These are phyloP conservation scores for Flaveria ramosissima DNA, from an alignment of 129 eudicot species.

Conservation along the genomic window DNA sequence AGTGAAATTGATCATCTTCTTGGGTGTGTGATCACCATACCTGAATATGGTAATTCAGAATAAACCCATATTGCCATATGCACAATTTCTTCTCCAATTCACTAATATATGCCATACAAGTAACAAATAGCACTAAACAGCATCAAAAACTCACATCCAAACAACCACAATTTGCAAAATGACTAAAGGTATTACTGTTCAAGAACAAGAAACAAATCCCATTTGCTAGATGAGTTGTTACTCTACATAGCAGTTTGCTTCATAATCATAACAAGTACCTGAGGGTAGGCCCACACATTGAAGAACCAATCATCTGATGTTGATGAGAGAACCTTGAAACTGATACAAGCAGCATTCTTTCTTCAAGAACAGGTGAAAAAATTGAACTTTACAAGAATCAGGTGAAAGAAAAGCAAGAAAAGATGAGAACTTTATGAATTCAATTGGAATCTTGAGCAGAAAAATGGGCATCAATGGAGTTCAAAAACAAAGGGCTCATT, in stretches of 20 bases:
- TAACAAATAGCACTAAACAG: slow-evolving; percentile 36
- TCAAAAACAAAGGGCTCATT: slow-evolving; percentile 30
- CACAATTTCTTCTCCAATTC: slow-evolving; percentile 53
- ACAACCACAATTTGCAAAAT: slow-evolving; percentile 7
- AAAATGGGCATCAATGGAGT: slow-evolving; percentile 26
- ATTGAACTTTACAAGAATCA: slow-evolving; percentile 6
- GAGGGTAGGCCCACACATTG: slow-evolving; percentile 37
- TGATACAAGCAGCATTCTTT: slow-evolving; percentile 45
- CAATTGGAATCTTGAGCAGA: slow-evolving; percentile 29
- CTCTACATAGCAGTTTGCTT: not conserved
- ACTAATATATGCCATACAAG: slow-evolving; percentile 37
- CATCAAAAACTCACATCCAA: slow-evolving; percentile 28
- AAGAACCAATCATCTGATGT: slow-evolving; percentile 37
- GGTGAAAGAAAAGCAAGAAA: slow-evolving; percentile 11
- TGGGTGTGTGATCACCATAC: slow-evolving; percentile 46
- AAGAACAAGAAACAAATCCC: slow-evolving; percentile 25
- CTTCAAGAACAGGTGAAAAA: slow-evolving; percentile 33
- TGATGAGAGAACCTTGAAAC: slow-evolving; percentile 24
- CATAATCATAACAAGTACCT: slow-evolving; percentile 33
- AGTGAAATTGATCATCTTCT: slow-evolving; percentile 39
- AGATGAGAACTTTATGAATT: slow-evolving; percentile 15
- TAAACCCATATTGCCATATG: slow-evolving; percentile 57
- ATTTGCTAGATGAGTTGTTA: slow-evolving; percentile 9
- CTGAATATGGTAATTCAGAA: slow-evolving; percentile 69
- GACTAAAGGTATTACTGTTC: not conserved